Evolutionary conservation across 2,329 filamentous ascomycete species (phyloP), one percentile per base, ranked within the genome.

Genomic region (Clarireedia hainanense): DNA sequence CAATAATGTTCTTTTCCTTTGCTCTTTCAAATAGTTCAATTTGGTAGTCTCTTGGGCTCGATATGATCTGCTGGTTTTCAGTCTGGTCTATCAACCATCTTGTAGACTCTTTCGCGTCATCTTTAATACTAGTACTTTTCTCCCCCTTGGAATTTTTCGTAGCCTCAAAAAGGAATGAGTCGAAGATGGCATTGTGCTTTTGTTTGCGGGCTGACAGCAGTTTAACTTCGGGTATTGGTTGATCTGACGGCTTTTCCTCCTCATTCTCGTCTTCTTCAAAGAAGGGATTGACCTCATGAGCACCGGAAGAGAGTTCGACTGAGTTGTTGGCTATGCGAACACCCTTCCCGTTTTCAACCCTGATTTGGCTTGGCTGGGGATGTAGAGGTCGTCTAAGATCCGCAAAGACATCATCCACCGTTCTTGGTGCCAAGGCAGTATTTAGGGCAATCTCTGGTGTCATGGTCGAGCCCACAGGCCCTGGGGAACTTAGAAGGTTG

Each of bases 11-110:
- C 63, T 85, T 80, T 51, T 80, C 68, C 67, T 94, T 96, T 4
- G 94, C 92, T 60, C 81, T 81, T 69, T 96, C 89, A 65, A 94
- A 97, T 0, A 99, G 78, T 68, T 97, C 92, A 12, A 89, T 75
- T 69, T 99, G 94, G 66, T 97, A 99, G 65, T 96, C 90, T 49
- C 92, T 80, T 0, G 91, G 89, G 52, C 84, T 86, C 10, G 83
- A 80, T 57, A 94, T 91, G 52, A 90, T 88, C 37, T 72, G 75
- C 23, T 71, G 56, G 52, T 61, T 68, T 43, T 68, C 68, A 1
- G 65, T 60, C 30, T 69, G 64, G 40, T 69, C 62, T 12, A 70
- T 60, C 4, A 70, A 58, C 63, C 65, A 69, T 59, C 59, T 58
- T 14, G 64, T 61, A 30, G 65, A 66, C 47, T 69, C 66, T 20